Evolutionary conservation across 306 rosid genomes (phyloP), one percentile per base, ranked within the genome.

Genomic region (Rosa lucieae): DNA sequence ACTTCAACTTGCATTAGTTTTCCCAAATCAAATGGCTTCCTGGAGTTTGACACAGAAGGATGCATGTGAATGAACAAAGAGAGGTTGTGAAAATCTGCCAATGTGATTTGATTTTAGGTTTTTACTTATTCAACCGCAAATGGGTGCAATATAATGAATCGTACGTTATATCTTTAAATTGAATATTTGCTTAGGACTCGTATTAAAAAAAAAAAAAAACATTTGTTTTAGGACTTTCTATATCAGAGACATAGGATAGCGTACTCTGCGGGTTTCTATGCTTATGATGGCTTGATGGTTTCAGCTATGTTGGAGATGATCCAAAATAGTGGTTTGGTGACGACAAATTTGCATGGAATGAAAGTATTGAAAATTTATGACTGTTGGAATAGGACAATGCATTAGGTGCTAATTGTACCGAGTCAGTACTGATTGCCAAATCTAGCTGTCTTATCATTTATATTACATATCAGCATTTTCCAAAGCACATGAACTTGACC

Each of bases 11-110:
- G 70, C 46, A 37, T 66, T 37, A 37, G 44, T 40, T 67, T 62
- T 29, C 53, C 39, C 62, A 63, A 18, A 23, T 43, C 79, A 35
- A 46, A 18, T 35, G 79, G 61, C n/a, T 62, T 48, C 37, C 71
- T 76, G 9, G 14, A 29, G 72, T 76, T 61, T 76, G 47, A 62
- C n/a, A 47, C 4, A 43, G 78, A 75, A 75, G 70, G 15, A 62
- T 63, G 79, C 79, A 76, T 48, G 62, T 76, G 72, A 63, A 29
- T 32, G 72, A 63, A 20, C 62, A 47, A 76, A 5, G n/a, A 55
- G 67, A 37, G 26, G 48, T 11, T 52, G 61, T 63, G 62, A 58
- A 13, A 63, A 63, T 76, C 72, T 32, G 62, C 46, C 29, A 47
- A 29, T 15, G 32, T 32, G 39, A 44, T 69, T 42, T 10, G 62